Evolutionary conservation across 1,284 basidiomycete species (phyloP), one percentile per base, ranked within the genome.

Genomic region (Cerrena zonata): DNA sequence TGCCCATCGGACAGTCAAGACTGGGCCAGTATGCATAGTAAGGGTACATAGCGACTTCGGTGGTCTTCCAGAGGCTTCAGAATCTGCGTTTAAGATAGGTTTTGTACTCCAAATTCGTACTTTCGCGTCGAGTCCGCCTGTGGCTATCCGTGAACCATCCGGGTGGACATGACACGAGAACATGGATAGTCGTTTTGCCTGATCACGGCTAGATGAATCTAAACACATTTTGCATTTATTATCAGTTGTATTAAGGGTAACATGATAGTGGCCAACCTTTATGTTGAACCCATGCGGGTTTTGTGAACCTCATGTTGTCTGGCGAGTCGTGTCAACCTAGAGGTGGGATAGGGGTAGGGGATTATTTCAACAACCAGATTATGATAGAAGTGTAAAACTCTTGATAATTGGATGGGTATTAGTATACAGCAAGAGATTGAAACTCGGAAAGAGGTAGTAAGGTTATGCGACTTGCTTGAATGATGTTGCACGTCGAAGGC

Each of bases 51-150:
- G 74, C 18, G 90, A 82, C 65, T 93, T 93, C 37, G 91, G 91
- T 25, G 90, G 87, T 45, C 78, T 79, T 36, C 85, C 83, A 13
- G 85, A 83, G n/a, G 73, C 69, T 56, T 94, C 91, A 0, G 84
- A 80, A 15, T 80, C 76, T 21, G 77, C 69, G 53, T 86, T 84
- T 27, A 98, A 74, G 58, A 99, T 95, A 1, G 94, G 92, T 53
- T 89, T 86, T 0, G 95, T 98, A 56, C 89, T 89, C 96, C 96
- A 99, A 68, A 99, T 93, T 55, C 94, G 88, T 57, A 99, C 85
- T 75, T 96, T 96, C 45, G 91, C 86, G 67, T 98, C 94, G 42
- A 97, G 76, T 13, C 95, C 94, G 19, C 94, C 95, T 1, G 95
- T 99, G 7, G 96, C 96, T 54, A 99, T 85, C 23, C 95, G 82